These are phyloP conservation scores for Neltuma alba DNA, from an alignment of 306 rosid genomes.

Conservation along the genomic window DNA sequence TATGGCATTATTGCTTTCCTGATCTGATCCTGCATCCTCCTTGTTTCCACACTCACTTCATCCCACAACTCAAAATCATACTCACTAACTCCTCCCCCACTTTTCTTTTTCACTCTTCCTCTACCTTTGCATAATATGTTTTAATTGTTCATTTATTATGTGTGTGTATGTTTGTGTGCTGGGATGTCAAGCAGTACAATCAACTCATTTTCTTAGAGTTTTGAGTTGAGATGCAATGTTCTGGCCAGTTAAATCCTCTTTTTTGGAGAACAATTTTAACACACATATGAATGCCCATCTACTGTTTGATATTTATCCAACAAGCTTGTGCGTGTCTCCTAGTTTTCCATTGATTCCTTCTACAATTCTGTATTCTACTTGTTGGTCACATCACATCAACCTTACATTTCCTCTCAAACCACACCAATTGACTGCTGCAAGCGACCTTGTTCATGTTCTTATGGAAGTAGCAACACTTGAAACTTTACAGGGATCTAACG, in stretches of 20 bases:
- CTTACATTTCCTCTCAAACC: neutral
- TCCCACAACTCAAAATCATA: slow-evolving; percentile 7
- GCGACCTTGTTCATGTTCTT: neutral
- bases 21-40: slow-evolving; percentile 31
- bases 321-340: slow-evolving; percentile 31
- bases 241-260: no score
- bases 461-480: neutral
- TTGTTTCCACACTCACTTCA: slow-evolving; percentile 30
- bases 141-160: neutral
- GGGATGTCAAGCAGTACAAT: no score
- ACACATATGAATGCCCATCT: neutral
- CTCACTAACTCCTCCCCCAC: neutral
- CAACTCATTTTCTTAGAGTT: no score
- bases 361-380: neutral
- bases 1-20: slow-evolving; percentile 40
- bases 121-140: neutral
- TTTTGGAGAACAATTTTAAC: no score
- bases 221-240: no score
- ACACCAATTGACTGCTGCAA: neutral
- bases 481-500: neutral
- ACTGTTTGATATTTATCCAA: neutral
- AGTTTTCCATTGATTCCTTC: slow-evolving; percentile 39
- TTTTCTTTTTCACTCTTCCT: neutral
- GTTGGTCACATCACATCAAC: slow-evolving; percentile 16
- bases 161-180: neutral